Conservation (phyloP, 2,329 filamentous ascomycete species). For the Parafenestella ontariensis region DNA sequence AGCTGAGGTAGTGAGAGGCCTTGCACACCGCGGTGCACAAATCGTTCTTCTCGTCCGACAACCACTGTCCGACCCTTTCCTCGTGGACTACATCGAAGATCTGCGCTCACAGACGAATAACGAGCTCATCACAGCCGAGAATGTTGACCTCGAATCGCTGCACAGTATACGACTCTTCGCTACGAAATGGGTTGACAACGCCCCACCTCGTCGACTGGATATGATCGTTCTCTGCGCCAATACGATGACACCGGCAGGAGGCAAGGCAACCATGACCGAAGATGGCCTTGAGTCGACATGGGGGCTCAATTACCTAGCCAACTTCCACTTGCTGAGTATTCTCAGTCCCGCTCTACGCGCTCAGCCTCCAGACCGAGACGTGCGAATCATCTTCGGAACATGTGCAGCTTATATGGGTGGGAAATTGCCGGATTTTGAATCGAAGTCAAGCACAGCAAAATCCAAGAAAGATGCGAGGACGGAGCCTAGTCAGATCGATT, state of each 20-base stretch:
- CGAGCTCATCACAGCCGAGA: conserved; percentile 90
- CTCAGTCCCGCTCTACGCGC: conserved; percentile 87
- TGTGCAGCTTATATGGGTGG: conserved; percentile 88
- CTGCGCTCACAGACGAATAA: conserved; percentile 79
- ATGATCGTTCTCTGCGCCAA: conserved; percentile 89
- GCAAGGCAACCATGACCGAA: conserved; percentile 65
- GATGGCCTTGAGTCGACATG: conserved; percentile 89
- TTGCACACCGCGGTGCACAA: conserved; percentile 86
- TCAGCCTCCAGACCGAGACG: conserved; percentile 92
- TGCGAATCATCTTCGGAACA: conserved; percentile 83
- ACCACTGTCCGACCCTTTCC: conserved; percentile 81
- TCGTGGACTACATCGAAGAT: conserved; percentile 92
- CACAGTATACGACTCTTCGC: conserved; percentile 92
- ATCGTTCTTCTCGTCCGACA: conserved; percentile 87
- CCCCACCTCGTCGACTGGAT: conserved; percentile 85
- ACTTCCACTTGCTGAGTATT: conserved; percentile 93
- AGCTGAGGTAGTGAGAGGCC: conserved; percentile 73
- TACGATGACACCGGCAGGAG: conserved; percentile 73
- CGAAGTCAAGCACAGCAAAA: conserved; percentile 59
- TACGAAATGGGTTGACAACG: conserved; percentile 97
- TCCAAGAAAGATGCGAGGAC: conserved; percentile 58
- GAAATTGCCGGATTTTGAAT: conserved; percentile 65
- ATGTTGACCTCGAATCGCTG: conserved; percentile 88
- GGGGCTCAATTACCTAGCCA: conserved; percentile 94
- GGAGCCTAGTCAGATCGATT: conserved; percentile 40